Evolutionary conservation across 2,329 filamentous ascomycete genomes (phyloP).

Genomic region (Phialophora macrospora): DNA sequence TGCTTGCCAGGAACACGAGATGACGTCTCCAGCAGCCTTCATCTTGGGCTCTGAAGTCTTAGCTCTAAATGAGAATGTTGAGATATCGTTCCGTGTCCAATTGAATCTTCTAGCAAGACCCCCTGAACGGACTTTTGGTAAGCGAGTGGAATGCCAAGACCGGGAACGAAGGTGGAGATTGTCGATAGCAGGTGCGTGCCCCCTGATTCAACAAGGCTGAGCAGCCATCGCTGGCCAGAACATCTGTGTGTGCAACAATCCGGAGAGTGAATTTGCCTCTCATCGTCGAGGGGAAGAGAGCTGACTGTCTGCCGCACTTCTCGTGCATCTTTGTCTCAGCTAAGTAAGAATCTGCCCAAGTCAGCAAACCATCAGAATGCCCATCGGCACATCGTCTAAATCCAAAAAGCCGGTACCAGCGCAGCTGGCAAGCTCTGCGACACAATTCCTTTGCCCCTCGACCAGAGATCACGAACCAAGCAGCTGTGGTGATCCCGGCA

Average conservation of each 20-base stretch:
- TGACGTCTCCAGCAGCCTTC: neutral
- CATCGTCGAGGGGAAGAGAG: neutral
- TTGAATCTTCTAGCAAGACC: neutral
- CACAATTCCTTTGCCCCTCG: neutral
- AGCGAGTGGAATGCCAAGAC: neutral
- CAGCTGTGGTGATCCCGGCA: neutral
- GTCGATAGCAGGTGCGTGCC: neutral
- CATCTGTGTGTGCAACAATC: neutral
- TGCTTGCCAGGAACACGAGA: neutral
- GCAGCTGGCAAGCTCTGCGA: neutral
- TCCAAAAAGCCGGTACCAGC: neutral
- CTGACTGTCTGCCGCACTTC: neutral
- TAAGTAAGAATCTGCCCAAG: neutral
- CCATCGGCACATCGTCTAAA: neutral
- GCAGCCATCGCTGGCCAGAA: neutral
- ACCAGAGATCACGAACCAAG: neutral
- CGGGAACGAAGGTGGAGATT: neutral
- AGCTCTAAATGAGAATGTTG: neutral
- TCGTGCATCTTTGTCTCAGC: neutral
- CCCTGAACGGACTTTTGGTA: conserved; percentile 4
- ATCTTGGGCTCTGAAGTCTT: neutral
- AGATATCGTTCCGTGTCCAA: neutral
- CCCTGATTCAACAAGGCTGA: neutral
- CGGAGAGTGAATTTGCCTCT: neutral
- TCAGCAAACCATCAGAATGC: neutral